These are phyloP conservation scores for Tremella fuciformis DNA, from an alignment of 768 basidiomycete species.

Conservation along the genomic window DNA sequence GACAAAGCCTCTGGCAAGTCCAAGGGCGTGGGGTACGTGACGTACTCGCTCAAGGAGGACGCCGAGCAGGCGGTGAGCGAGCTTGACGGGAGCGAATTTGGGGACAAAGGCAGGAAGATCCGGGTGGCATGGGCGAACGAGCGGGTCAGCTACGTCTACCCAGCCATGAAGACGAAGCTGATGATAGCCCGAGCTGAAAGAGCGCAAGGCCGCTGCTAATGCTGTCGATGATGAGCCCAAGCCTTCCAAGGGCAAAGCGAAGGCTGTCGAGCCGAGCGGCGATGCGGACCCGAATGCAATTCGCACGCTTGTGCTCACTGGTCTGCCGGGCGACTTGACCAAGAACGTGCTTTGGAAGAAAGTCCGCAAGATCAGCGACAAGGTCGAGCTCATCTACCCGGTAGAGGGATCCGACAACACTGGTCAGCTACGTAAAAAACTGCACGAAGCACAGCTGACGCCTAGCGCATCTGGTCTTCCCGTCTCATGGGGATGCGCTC, in stretches of 20 bases:
- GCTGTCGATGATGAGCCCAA: no score
- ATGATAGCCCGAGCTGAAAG: neutral
- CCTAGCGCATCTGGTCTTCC: slow-evolving; percentile 71
- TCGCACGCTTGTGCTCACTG: slow-evolving; percentile 59
- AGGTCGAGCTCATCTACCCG: slow-evolving; percentile 41
- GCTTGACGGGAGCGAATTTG: slow-evolving; percentile 64
- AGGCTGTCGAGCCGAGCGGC: slow-evolving; percentile 13
- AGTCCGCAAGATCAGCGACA: slow-evolving; percentile 44
- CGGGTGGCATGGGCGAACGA: slow-evolving; percentile 76
- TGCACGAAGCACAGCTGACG: neutral
- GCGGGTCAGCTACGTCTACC: slow-evolving; percentile 58
- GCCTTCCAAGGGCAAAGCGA: slow-evolving; percentile 30
- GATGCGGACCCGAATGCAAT: slow-evolving; percentile 71
- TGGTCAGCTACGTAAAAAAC: slow-evolving; percentile 15
- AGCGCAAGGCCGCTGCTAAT: slow-evolving; percentile 44
- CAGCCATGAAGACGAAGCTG: neutral
- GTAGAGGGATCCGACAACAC: slow-evolving; percentile 37
- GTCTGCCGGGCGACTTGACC: slow-evolving; percentile 49
- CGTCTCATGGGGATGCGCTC: slow-evolving; percentile 64
- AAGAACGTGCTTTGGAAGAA: slow-evolving; percentile 51
- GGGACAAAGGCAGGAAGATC: slow-evolving; percentile 65
- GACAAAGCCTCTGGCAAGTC: slow-evolving; percentile 61
- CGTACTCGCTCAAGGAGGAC: slow-evolving; percentile 84
- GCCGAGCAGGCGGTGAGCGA: slow-evolving; percentile 70
- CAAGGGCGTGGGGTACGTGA: slow-evolving; percentile 95